Conservation (phyloP, 352 stramenopile genomes). For the Phytophthora ohioensis region DNA sequence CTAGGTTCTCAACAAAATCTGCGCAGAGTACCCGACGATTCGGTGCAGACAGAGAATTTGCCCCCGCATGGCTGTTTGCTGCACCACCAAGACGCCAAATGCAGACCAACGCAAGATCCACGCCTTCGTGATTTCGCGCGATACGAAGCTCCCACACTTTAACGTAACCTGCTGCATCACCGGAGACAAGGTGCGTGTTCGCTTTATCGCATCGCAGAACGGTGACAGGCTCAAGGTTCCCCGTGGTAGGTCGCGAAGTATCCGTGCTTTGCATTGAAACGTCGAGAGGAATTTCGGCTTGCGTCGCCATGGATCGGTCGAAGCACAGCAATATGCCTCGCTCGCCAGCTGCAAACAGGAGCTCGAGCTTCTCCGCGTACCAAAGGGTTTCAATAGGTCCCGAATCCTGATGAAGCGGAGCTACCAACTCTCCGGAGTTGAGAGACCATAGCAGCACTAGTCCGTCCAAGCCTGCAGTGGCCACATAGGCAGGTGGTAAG, state of each 20-base stretch:
- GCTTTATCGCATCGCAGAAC: constrained; percentile 63
- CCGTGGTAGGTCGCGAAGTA: not conserved
- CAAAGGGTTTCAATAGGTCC: constrained; percentile 75
- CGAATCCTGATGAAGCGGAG: constrained; percentile 63
- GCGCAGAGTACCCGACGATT: constrained; percentile 52
- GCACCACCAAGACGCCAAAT: constrained; percentile 52
- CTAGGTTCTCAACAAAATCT: constrained; percentile 73
- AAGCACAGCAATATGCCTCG: constrained; percentile 71
- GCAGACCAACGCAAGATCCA: constrained; percentile 65
- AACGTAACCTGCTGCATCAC: constrained; percentile 62
- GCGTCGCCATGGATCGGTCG: constrained; percentile 69
- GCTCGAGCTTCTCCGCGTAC: constrained; percentile 76
- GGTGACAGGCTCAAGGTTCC: constrained; percentile 57
- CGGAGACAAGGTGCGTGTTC: constrained; percentile 68
- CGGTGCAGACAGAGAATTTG: constrained; percentile 18
- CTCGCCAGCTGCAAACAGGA: constrained; percentile 76
- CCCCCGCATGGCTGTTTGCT: constrained; percentile 4
- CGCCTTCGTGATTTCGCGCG: constrained; percentile 58
- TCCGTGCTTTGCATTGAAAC: constrained; percentile 22
- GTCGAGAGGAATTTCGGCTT: constrained; percentile 53
- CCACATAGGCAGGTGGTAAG: constrained; percentile 76
- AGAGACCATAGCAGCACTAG: constrained; percentile 81
- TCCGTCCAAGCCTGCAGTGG: constrained; percentile 74
- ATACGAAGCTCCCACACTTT: constrained; percentile 78
- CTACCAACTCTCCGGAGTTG: constrained; percentile 78